These are phyloP conservation scores for Draba incana DNA, from an alignment of 345 rosid species.

Conservation along the genomic window DNA sequence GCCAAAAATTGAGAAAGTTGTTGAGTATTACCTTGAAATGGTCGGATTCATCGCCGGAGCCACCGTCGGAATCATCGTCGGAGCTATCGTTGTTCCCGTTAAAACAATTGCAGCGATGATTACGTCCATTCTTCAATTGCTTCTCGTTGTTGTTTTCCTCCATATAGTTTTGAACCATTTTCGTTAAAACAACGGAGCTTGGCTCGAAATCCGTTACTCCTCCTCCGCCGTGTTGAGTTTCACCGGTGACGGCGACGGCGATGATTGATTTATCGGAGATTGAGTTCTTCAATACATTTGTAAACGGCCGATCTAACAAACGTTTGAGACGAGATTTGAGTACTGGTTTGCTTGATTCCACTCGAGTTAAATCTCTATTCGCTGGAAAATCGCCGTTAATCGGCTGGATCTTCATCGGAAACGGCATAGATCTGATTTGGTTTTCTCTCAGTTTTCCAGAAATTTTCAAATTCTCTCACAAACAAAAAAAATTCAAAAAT, in stretches of 20 bases:
- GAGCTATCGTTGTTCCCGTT: slow-evolving; percentile 70
- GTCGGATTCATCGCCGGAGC: slow-evolving; percentile 45
- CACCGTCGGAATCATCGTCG: slow-evolving; percentile 64
- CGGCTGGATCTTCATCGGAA: slow-evolving; percentile 78
- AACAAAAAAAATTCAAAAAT: no score
- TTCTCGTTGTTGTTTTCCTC: slow-evolving; percentile 80
- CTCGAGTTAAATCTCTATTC: no score
- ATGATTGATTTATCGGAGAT: no score
- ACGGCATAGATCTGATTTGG: slow-evolving; percentile 39
- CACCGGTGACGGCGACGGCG: slow-evolving; percentile 11
- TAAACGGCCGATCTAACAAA: slow-evolving; percentile 60
- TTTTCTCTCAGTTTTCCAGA: neutral
- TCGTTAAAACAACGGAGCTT: slow-evolving; percentile 56
- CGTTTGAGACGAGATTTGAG: slow-evolving; percentile 48
- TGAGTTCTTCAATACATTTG: slow-evolving; percentile 45
- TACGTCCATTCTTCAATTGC: slow-evolving; percentile 61
- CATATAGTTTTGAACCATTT: slow-evolving; percentile 82
- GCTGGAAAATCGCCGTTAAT: slow-evolving; percentile 46
- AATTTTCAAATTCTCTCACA: no score
- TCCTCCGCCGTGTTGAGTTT: slow-evolving; percentile 36
- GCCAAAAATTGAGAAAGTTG: neutral
- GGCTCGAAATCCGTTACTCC: slow-evolving; percentile 73
- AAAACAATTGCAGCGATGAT: slow-evolving; percentile 83
- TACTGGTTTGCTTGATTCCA: slow-evolving; percentile 57
- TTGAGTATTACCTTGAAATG: slow-evolving; percentile 76